Evolutionary conservation across 2,329 filamentous ascomycete species (phyloP), one percentile per base, ranked within the genome.

Genomic region (Beauveria varroae): DNA sequence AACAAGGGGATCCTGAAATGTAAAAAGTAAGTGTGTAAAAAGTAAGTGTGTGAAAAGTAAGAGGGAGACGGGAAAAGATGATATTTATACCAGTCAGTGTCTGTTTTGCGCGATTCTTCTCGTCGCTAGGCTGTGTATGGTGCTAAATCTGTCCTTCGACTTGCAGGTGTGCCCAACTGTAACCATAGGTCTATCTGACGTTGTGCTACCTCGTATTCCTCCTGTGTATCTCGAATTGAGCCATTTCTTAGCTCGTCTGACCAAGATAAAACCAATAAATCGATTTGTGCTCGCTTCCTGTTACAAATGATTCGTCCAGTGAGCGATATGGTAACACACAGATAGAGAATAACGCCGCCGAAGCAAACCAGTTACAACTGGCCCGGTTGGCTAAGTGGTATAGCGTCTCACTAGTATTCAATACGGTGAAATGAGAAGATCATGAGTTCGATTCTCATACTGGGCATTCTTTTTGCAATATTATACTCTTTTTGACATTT

Each of bases 301-400:
- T 14, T 16, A 37, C 14, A 37, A 37, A 1, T 37, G 34, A 14
- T 16, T 49, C 22, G 24, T n/a, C n/a, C 41, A 18, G 41, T 43
- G 18, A 10, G 41, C n/a, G 41, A 20, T 18, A 43, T 6, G 18
- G 41, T n/a, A 43, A 20, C n/a, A 57, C 28, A 49, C 18, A 60
- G 53, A 46, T 46, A 53, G 8, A 2, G 47, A 60, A 60, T 46
- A 59, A 60, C 37, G 24, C 12, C 49, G n/a, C 20, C 26, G 49
- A 34, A 30, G 50, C 37, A 60, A 44, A 54, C 20, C 49, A 60
- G 26, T 47, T 47, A 28, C 24, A 44, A 26, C 4, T n/a, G 9
- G 67, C 70, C 68, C 65, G 67, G 66, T 70, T 72, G 69, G 70
- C 70, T 71, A 64, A 72, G 70, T 71, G 70, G 69, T 71, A 72